Percentiles rank a stretch among this genome's conserved stretches.
These are phyloP conservation scores for Blepharisma undulans DNA, from an alignment of 169 alveolate genomes.

Conservation along the genomic window DNA sequence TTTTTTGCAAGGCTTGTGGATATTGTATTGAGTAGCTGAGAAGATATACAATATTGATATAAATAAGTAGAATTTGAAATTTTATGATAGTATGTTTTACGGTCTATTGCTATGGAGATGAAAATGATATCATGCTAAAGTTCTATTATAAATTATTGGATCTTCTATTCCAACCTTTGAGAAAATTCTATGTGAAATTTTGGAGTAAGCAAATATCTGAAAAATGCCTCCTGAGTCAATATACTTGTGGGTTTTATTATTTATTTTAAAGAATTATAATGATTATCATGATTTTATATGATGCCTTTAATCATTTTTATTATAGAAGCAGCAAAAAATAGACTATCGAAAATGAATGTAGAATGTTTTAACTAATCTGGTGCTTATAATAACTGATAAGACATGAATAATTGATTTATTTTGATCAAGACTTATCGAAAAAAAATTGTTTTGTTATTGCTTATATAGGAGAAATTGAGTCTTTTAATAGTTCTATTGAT, in stretches of 20 bases:
- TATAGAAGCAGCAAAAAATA: too few relatives aligned
- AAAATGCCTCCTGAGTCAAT: neutral
- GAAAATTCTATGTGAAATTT: neutral
- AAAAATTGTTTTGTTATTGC: too few relatives aligned
- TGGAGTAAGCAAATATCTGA: neutral
- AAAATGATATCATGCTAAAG: slow-evolving; percentile 8
- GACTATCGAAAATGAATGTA: too few relatives aligned
- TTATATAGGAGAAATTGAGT: too few relatives aligned
- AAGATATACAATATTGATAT: neutral
- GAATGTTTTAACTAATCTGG: too few relatives aligned
- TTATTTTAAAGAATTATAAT: too few relatives aligned
- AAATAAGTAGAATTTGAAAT: neutral
- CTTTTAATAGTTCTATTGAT: too few relatives aligned
- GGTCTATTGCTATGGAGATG: neutral
- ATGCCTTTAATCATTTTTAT: too few relatives aligned
- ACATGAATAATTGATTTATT: too few relatives aligned
- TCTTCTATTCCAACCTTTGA: neutral
- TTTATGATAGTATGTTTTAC: neutral
- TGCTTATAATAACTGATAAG: too few relatives aligned
- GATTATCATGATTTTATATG: too few relatives aligned
- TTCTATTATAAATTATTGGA: slow-evolving; percentile 3
- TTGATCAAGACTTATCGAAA: too few relatives aligned
- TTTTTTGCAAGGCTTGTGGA: slow-evolving; percentile 11
- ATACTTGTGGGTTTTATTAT: neutral
- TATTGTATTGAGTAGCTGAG: neutral